These are phyloP conservation scores for Aspergillus sp. DNA, from an alignment of 2,329 filamentous ascomycete species.

Conservation along the genomic window DNA sequence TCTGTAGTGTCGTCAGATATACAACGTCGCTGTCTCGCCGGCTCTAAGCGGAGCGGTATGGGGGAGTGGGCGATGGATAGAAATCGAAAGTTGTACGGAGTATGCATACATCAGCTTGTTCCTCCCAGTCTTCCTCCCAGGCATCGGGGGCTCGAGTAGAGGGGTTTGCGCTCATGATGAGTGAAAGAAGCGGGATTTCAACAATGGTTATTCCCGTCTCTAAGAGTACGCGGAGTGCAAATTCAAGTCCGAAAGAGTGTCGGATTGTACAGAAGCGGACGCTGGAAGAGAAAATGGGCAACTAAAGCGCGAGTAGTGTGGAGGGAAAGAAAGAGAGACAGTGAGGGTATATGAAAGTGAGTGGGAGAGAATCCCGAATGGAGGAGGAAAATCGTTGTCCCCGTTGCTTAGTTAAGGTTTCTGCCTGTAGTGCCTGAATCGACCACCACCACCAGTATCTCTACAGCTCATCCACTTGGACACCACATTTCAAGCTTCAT, in stretches of 20 bases:
- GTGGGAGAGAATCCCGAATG: conserved; percentile 8
- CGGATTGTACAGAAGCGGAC: not conserved
- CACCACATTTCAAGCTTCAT: not conserved
- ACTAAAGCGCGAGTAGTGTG: not conserved
- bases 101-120: conserved; percentile 64
- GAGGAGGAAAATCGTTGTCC: conserved; percentile 9
- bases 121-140: conserved; percentile 92
- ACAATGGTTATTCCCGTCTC: too few relatives aligned
- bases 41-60: not conserved
- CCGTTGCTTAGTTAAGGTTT: conserved; percentile 8
- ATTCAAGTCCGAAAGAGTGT: not conserved
- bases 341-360: conserved; percentile 3
- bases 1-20: conserved; percentile 25
- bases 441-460: not conserved
- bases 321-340: not conserved
- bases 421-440: not conserved
- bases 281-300: not conserved
- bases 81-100: not conserved
- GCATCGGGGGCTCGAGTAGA: conserved; percentile 63
- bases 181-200: not conserved
- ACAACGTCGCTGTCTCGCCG: not conserved
- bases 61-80: not conserved
- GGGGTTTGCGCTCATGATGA: conserved; percentile 44
- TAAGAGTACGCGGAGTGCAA: not conserved
- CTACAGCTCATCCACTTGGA: not conserved